These are phyloP conservation scores for Wakefieldia striispora DNA, from an alignment of 768 basidiomycete species.

Conservation along the genomic window DNA sequence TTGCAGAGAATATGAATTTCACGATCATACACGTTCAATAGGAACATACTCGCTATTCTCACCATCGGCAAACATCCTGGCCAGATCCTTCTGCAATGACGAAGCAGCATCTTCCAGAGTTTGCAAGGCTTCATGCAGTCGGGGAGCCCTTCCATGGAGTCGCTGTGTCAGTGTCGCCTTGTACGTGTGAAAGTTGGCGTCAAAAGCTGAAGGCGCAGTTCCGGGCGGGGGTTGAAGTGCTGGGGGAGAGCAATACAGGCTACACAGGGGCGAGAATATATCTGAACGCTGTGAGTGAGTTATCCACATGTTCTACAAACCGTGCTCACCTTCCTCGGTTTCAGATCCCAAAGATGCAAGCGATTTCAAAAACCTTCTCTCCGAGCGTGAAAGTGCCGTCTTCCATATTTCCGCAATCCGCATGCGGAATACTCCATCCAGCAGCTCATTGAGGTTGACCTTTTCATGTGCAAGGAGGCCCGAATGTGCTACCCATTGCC, in stretches of 20 bases:
- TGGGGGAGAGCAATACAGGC: constrained; percentile 54
- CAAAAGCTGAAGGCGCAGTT: constrained; percentile 32
- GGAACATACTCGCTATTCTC: constrained; percentile 44
- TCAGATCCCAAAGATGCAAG: constrained; percentile 30
- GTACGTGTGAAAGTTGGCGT: constrained; percentile 59
- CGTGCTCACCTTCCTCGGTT: constrained; percentile 18
- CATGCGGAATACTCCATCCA: constrained; percentile 55
- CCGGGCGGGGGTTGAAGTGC: constrained; percentile 46
- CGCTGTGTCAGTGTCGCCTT: constrained; percentile 58
- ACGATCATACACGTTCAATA: not conserved
- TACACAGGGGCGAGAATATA: constrained; percentile 43
- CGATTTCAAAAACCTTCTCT: constrained; percentile 44
- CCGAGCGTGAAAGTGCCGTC: constrained; percentile 40
- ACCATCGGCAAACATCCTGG: constrained; percentile 39
- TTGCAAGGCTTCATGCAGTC: constrained; percentile 56
- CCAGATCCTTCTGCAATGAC: constrained; percentile 59
- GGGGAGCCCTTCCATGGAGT: constrained; percentile 60
- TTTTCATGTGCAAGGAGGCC: constrained; percentile 50
- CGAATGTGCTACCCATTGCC: constrained; percentile 44
- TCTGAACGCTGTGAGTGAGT: constrained; percentile 37
- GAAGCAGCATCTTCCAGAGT: constrained; percentile 60
- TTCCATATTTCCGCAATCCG: constrained; percentile 63
- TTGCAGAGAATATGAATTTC: not conserved
- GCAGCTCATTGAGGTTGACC: constrained; percentile 36
- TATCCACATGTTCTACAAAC: not conserved